Evolutionary conservation across 2,329 filamentous ascomycete species (phyloP).

Genomic region (Alternaria postmessia): DNA sequence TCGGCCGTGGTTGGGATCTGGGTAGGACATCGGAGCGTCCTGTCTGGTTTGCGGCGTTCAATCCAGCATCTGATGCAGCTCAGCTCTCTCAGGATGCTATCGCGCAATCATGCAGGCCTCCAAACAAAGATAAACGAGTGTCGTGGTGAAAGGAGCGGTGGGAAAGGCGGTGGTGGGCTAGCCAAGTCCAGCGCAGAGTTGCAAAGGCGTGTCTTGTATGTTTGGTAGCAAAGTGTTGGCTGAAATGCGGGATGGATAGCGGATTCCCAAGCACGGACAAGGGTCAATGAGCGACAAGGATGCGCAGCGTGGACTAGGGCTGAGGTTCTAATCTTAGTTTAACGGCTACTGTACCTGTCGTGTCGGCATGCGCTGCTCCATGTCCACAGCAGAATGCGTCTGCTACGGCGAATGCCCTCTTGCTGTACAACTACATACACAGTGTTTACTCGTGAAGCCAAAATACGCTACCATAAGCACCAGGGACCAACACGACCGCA

Average conservation of each 20-base stretch:
- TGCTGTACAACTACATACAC: background rate
- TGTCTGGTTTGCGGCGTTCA: constrained; percentile 35
- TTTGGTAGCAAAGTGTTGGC: constrained; percentile 11
- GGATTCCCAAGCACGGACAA: constrained; percentile 8
- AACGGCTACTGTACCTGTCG: constrained; percentile 1
- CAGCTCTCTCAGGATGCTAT: constrained; percentile 34
- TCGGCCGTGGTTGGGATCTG: constrained; percentile 57
- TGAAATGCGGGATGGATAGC: constrained; percentile 17
- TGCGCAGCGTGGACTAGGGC: constrained; percentile 18
- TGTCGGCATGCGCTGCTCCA: background rate
- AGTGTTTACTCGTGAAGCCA: background rate
- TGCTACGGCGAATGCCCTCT: background rate
- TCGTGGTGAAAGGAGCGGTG: constrained; percentile 6
- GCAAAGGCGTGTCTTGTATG: constrained; percentile 11
- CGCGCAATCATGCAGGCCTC: constrained; percentile 27
- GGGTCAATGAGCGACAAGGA: constrained; percentile 8
- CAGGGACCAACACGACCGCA: background rate
- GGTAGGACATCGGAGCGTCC: constrained; percentile 58
- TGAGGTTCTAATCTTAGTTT: constrained; percentile 4
- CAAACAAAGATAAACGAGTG: constrained; percentile 16
- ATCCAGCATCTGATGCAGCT: constrained; percentile 41
- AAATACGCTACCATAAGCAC: background rate
- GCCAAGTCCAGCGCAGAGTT: constrained; percentile 4
- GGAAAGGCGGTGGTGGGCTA: background rate
- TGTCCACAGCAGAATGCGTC: background rate